phyloP scores from a whole-genome alignment of 2,329 filamentous ascomycete species.

The Botrytis deweyae region DNA sequence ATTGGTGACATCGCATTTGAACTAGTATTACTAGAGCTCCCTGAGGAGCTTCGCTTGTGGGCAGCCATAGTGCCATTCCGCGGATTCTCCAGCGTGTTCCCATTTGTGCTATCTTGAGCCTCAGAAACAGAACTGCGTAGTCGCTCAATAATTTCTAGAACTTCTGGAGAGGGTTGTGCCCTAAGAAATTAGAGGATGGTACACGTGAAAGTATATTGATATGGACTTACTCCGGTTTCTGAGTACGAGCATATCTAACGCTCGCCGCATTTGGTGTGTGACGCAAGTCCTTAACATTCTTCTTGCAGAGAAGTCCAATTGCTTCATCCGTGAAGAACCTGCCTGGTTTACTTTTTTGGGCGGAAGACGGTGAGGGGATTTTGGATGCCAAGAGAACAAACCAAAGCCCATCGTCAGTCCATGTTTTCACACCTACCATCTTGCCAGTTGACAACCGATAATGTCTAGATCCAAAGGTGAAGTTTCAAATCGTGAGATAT shows the following conservation, averaged over 20 bases:
- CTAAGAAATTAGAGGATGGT: neutral
- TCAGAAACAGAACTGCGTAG: neutral
- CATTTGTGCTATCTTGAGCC: neutral
- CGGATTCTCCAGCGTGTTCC: neutral
- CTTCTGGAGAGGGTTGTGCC: neutral
- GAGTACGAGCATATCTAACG: neutral
- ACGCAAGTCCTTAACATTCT: neutral
- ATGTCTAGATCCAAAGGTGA: neutral
- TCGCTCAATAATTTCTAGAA: neutral
- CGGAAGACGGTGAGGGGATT: neutral
- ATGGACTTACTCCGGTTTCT: conserved; percentile 2
- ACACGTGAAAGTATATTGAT: neutral
- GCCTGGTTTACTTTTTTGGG: neutral
- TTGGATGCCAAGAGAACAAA: neutral
- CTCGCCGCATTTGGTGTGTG: neutral
- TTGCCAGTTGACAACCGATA: neutral
- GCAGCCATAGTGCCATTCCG: neutral
- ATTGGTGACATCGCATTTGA: neutral
- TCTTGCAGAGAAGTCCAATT: neutral
- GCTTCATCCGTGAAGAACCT: neutral
- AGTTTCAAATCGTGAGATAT: neutral
- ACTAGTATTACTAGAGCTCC: neutral
- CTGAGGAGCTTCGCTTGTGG: neutral
- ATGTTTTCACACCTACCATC: conserved; percentile 7
- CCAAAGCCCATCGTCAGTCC: conserved; percentile 1